Conservation (phyloP, 75 land plant species). For the Selaginella tamariscina region DNA sequence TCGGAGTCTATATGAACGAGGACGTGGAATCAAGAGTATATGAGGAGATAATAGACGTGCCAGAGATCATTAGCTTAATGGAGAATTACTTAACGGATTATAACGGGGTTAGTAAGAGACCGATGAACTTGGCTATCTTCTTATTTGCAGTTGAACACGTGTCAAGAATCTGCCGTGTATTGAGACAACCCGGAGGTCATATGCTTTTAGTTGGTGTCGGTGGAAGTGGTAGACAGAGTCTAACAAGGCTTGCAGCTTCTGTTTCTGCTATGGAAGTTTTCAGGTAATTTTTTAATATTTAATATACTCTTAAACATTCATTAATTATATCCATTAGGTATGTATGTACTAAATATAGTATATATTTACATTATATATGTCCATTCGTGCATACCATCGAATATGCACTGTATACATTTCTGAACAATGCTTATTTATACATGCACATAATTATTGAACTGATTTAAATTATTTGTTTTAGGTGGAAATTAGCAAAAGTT, state of each 20-base stretch:
- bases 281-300: constrained; percentile 17
- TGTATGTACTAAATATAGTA: no score
- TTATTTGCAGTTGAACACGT: constrained; percentile 40
- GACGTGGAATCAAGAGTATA: constrained; percentile 26
- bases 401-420: no score
- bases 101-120: constrained; percentile 34
- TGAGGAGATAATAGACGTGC: constrained; percentile 27
- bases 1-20: constrained; percentile 33
- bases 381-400: background rate
- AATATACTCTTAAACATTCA: no score
- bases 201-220: constrained; percentile 37
- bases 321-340: no score
- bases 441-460: background rate
- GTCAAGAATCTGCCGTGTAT: constrained; percentile 28
- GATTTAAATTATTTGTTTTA: background rate
- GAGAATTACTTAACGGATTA: constrained; percentile 28
- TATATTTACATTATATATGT: background rate
- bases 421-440: no score
- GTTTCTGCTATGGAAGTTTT: constrained; percentile 33
- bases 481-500: constrained; percentile 34
- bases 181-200: constrained; percentile 38
- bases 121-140: constrained; percentile 36
- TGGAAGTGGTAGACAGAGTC: constrained; percentile 34
- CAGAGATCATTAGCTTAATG: constrained; percentile 16
- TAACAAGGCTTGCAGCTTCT: constrained; percentile 29